Conservation (phyloP, 2,329 filamentous ascomycete genomes). For the Paecilomyces sp. region DNA sequence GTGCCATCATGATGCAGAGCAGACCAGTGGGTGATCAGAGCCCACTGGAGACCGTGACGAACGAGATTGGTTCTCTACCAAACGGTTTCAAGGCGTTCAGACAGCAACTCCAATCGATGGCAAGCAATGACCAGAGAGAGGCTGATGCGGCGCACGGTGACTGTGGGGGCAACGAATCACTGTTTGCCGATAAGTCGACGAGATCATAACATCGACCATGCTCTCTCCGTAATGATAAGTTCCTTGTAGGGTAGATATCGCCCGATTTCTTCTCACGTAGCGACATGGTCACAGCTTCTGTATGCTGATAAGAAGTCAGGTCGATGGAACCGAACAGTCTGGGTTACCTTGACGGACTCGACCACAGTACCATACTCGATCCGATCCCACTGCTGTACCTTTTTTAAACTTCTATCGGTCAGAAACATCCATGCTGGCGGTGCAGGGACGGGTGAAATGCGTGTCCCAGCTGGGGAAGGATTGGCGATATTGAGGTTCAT, state of each 20-base stretch:
- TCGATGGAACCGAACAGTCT: not conserved
- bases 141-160: not conserved
- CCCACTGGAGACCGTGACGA: not conserved
- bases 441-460: not conserved
- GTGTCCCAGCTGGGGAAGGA: not conserved
- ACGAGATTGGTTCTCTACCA: not conserved
- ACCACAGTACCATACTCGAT: not conserved
- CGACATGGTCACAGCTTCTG: not conserved
- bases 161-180: not conserved
- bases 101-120: not conserved
- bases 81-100: not conserved
- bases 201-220: not conserved
- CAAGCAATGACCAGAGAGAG: not conserved
- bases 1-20: not conserved
- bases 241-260: no score
- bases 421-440: not conserved
- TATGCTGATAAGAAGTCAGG: not conserved
- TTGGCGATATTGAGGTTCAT: not conserved
- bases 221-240: not conserved
- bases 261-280: not conserved
- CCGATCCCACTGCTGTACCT: not conserved
- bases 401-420: not conserved
- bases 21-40: not conserved
- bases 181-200: not conserved
- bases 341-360: not conserved